Conservation (phyloP, 495 filamentous ascomycete species). For the Cercophora samala region DNA sequence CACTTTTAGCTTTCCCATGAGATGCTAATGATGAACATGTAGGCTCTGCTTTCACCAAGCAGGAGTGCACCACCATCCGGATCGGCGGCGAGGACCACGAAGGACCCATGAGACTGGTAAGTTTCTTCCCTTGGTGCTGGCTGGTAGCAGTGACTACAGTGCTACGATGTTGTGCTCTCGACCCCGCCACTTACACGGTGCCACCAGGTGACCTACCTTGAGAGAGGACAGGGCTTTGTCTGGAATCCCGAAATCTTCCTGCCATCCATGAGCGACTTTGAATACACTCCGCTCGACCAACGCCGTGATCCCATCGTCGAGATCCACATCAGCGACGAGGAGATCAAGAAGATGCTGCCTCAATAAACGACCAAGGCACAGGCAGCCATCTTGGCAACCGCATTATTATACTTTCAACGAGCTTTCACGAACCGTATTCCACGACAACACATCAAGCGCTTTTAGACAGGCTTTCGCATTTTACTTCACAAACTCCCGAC, state of each 20-base stretch:
- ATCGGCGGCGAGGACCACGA: conserved; percentile 61
- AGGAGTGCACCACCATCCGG: conserved; percentile 67
- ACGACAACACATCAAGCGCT: not conserved
- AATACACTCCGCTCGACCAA: conserved; percentile 59
- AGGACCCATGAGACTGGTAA: conserved; percentile 59
- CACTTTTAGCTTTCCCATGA: not conserved
- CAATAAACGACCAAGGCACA: conserved; percentile 32
- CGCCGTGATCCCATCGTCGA: conserved; percentile 66
- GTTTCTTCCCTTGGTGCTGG: conserved; percentile 22
- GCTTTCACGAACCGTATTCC: not conserved
- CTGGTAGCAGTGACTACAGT: not conserved
- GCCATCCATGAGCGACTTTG: conserved; percentile 54
- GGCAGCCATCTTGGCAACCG: not conserved
- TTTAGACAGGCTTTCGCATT: not conserved
- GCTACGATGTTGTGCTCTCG: conserved; percentile 4
- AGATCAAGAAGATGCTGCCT: conserved; percentile 55
- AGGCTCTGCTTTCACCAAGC: conserved; percentile 61
- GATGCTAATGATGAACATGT: conserved; percentile 18
- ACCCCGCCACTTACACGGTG: conserved; percentile 15
- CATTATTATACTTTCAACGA: not conserved
- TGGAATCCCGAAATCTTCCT: conserved; percentile 68
- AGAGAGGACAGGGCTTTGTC: conserved; percentile 64
- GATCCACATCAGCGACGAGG: conserved; percentile 62
- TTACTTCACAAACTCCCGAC: not conserved
- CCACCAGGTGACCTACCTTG: conserved; percentile 63